Base-by-base conservation (phyloP, 148 eudicot species). In the Vaccinium corymbosum region DNA sequence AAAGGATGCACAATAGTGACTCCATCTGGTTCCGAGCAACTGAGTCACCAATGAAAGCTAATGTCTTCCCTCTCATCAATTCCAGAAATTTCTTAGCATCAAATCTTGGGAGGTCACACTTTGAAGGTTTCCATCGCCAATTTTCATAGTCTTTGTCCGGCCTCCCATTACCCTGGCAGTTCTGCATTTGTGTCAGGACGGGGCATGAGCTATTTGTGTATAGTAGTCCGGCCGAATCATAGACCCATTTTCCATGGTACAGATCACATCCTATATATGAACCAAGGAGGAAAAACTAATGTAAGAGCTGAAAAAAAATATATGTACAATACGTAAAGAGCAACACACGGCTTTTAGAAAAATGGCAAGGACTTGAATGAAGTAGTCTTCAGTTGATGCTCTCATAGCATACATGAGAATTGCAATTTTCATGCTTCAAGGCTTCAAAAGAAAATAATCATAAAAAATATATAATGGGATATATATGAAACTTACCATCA, bases 141-240 rank as follows among this genome's bases (percentile, higher is more conserved):
- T 85, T 92, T 86, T 94, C 97, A 75, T 96, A 96, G 79, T 92
- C 94, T 88, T 94, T 96, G 87, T 96, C 98, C 29, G 98, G 98
- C 88, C 98, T 96, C 83, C 98, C 98, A 86, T 94, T 96, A 50
- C 97, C 98, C 86, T 96, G 98, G 86, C 98, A 96, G 84, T 96
- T 96, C 85, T 96, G 98, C 93, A 88, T 94, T 88, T 93, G 98
- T 25, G 94, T 87, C 83, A 96, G 77, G 80, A 94, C 82, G 25
- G 98, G 98, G 84, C 98, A 96, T 8, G 95, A 85, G 83, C 91
- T 90, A 85, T 92, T 92, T 83, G 94, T 87, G 91, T 96, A 96
- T 84, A 93, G 68, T 62, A 98, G 92, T 85, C 97, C 98, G 52
- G 84, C 25, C 38, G 90, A 25, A 89, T 96, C 98, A 87, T 90